Conservation (phyloP, 2,329 filamentous ascomycete species). For the Lasiodiplodia sp. region DNA sequence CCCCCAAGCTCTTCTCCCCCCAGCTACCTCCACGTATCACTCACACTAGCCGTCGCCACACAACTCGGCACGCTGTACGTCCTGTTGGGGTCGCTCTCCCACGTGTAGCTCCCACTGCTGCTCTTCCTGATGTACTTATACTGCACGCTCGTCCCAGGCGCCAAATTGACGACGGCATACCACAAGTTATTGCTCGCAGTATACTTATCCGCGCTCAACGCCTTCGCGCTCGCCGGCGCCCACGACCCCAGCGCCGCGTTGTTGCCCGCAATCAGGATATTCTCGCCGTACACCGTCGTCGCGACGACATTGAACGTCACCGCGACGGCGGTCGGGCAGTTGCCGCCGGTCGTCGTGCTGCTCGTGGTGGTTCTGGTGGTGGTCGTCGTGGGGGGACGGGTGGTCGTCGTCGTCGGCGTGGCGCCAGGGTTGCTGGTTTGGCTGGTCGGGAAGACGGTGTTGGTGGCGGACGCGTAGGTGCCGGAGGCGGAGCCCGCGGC, state of each 20-base stretch:
- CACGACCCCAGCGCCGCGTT: conserved; percentile 54
- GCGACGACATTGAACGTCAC: conserved; percentile 58
- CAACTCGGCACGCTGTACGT: conserved; percentile 44
- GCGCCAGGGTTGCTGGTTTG: conserved; percentile 51
- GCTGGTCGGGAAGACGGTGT: conserved; percentile 46
- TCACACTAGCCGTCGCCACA: conserved; percentile 34
- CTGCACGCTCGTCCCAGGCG: conserved; percentile 51
- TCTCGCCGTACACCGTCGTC: conserved; percentile 57
- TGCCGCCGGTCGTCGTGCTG: conserved; percentile 33
- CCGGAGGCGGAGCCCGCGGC: conserved; percentile 51
- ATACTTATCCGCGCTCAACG: conserved; percentile 53
- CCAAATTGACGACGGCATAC: conserved; percentile 51
- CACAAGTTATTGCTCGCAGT: conserved; percentile 54
- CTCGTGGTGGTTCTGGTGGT: conserved; percentile 30
- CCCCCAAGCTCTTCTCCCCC: background rate
- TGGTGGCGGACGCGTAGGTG: conserved; percentile 49
- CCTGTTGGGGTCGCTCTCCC: conserved; percentile 53
- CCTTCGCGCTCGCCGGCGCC: conserved; percentile 49
- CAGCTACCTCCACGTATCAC: conserved; percentile 36
- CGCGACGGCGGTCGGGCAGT: conserved; percentile 42
- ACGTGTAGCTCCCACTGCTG: conserved; percentile 54
- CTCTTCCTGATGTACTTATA: conserved; percentile 58
- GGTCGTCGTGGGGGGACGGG: conserved; percentile 22
- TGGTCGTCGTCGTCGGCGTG: conserved; percentile 37
- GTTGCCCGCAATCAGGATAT: conserved; percentile 55